phyloP scores from a whole-genome alignment of 2,329 filamentous ascomycete species.

The Cladosporium austrohemisphaericum region DNA sequence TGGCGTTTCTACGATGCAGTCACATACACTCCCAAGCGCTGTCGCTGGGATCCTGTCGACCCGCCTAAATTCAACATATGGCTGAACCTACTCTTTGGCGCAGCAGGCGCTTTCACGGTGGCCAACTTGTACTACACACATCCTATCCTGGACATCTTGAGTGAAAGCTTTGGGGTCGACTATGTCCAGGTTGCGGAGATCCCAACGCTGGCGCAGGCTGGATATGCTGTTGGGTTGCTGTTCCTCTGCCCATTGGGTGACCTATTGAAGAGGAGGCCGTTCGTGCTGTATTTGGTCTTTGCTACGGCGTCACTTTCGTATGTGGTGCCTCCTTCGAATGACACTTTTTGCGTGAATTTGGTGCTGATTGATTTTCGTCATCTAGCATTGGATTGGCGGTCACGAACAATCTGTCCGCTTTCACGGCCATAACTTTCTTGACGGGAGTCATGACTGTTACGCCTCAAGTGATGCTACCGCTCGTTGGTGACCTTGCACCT shows the following conservation, averaged over 20 bases:
- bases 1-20: background rate
- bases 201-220: constrained; percentile 73
- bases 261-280: constrained; percentile 61
- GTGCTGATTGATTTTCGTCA: constrained; percentile 25
- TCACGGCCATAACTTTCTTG: constrained; percentile 68
- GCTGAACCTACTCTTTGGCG: constrained; percentile 67
- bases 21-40: constrained; percentile 60
- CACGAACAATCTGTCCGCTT: constrained; percentile 61
- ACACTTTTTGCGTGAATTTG: background rate
- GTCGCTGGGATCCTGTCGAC: constrained; percentile 63
- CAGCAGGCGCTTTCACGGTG: constrained; percentile 66
- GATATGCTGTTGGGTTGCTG: constrained; percentile 70
- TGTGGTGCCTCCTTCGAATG: constrained; percentile 29
- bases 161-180: constrained; percentile 64
- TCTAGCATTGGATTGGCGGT: constrained; percentile 70
- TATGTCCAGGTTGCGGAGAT: constrained; percentile 66
- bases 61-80: constrained; percentile 66
- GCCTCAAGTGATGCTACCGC: constrained; percentile 69
- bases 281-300: constrained; percentile 61
- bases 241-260: constrained; percentile 76
- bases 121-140: constrained; percentile 81
- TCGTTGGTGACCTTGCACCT: constrained; percentile 75
- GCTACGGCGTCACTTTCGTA: constrained; percentile 66
- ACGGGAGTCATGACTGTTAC: constrained; percentile 76
- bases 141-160: constrained; percentile 72